phyloP scores from a whole-genome alignment of 768 basidiomycete genomes.

The Panus rudis region DNA sequence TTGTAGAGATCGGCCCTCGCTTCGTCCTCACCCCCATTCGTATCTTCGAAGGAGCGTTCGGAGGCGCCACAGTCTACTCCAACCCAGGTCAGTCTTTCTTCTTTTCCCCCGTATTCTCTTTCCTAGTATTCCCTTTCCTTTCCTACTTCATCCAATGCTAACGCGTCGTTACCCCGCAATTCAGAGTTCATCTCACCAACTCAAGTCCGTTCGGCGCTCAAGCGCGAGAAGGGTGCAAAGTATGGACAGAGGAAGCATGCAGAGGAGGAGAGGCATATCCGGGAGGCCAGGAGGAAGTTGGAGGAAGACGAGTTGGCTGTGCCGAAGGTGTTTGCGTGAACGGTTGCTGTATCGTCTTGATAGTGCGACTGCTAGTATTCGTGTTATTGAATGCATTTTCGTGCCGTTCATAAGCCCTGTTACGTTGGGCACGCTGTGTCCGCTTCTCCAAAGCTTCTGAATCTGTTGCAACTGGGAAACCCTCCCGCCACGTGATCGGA shows the following conservation, averaged over 20 bases:
- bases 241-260: conserved; percentile 80
- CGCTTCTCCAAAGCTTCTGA: too few relatives aligned
- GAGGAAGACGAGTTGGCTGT: conserved; percentile 79
- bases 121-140: background rate
- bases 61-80: conserved; percentile 90
- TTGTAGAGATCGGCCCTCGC: conserved; percentile 95
- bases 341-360: too few relatives aligned
- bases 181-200: conserved; percentile 91
- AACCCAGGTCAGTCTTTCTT: conserved; percentile 67
- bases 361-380: too few relatives aligned
- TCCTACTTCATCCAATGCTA: background rate
- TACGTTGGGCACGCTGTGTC: too few relatives aligned
- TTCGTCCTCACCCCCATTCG: conserved; percentile 97
- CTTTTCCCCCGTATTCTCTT: conserved; percentile 1
- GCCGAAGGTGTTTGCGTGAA: conserved; percentile 79
- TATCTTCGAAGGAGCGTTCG: conserved; percentile 97
- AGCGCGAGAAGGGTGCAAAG: conserved; percentile 69
- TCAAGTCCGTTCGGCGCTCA: conserved; percentile 61
- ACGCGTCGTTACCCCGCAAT: background rate
- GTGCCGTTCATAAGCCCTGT: too few relatives aligned
- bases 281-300: conserved; percentile 57
- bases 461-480: too few relatives aligned
- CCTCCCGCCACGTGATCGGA: too few relatives aligned
- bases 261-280: conserved; percentile 53
- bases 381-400: too few relatives aligned